Conservation (phyloP, 768 basidiomycete species). For the Podaxis mareebaensis region DNA sequence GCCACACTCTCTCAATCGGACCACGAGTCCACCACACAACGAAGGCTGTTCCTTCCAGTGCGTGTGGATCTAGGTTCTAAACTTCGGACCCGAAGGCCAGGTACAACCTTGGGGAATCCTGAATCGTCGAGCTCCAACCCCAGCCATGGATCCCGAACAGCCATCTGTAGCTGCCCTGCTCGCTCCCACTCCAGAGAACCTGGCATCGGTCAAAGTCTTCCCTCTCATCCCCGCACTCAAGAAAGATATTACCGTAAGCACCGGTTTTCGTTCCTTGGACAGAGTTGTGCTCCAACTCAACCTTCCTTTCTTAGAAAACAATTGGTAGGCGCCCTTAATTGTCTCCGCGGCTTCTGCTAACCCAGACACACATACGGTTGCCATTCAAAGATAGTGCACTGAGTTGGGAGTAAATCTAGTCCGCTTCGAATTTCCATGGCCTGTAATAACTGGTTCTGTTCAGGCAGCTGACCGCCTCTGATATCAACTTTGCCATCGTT, state of each 20-base stretch:
- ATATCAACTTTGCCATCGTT: constrained; percentile 79
- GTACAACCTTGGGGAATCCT: not conserved
- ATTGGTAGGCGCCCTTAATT: constrained; percentile 35
- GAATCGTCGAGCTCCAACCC: not conserved
- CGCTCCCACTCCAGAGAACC: constrained; percentile 55
- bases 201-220: constrained; percentile 72
- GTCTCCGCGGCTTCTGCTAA: constrained; percentile 7
- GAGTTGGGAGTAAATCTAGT: constrained; percentile 71
- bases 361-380: constrained; percentile 19
- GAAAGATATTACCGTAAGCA: constrained; percentile 64
- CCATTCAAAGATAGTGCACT: constrained; percentile 59
- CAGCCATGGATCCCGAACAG: constrained; percentile 44
- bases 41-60: too few relatives aligned
- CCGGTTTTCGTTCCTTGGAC: constrained; percentile 2
- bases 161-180: constrained; percentile 36
- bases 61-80: too few relatives aligned
- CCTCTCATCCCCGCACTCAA: constrained; percentile 77
- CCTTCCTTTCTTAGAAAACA: constrained; percentile 39
- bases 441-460: not conserved
- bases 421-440: not conserved
- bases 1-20: not conserved
- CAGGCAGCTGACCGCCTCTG: constrained; percentile 82
- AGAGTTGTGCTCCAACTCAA: constrained; percentile 16
- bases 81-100: too few relatives aligned
- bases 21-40: not conserved